Conservation (phyloP, 208 protist species). For the Herpetomonas muscarum region DNA sequence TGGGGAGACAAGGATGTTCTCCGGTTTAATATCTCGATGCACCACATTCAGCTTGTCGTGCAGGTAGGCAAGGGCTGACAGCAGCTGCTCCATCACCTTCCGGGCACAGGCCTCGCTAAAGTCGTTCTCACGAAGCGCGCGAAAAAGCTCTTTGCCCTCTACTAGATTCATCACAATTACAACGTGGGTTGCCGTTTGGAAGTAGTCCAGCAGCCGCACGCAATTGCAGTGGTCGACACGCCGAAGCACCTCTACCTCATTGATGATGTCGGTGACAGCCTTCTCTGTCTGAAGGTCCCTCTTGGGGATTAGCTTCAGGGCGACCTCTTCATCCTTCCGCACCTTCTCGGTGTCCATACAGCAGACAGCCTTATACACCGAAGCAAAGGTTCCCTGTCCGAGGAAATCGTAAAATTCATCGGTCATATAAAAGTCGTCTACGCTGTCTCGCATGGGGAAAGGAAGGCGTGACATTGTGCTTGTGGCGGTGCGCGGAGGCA, state of each 20-base stretch:
- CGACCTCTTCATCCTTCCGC: constrained; percentile 42
- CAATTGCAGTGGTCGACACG: constrained; percentile 66
- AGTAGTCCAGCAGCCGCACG: constrained; percentile 58
- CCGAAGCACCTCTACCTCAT: constrained; percentile 74
- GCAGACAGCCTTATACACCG: constrained; percentile 71
- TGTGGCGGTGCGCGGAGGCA: too few relatives aligned
- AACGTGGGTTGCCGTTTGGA: constrained; percentile 73
- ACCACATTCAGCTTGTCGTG: constrained; percentile 71
- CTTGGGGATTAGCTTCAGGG: constrained; percentile 84
- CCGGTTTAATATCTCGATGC: constrained; percentile 86
- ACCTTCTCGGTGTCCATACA: constrained; percentile 29
- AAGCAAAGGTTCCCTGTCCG: constrained; percentile 74
- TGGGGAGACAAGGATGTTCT: constrained; percentile 75
- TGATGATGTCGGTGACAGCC: constrained; percentile 61
- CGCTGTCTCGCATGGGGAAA: constrained; percentile 49
- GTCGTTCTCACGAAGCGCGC: constrained; percentile 40
- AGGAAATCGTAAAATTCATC: constrained; percentile 86
- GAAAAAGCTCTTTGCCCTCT: constrained; percentile 73
- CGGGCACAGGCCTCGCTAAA: constrained; percentile 62
- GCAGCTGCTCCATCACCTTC: constrained; percentile 68
- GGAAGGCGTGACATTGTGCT: constrained; percentile 53
- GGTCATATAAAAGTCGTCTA: constrained; percentile 54
- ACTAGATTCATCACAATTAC: constrained; percentile 87
- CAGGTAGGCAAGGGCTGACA: constrained; percentile 73
- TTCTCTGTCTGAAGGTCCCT: constrained; percentile 62